Evolutionary conservation across 1,284 basidiomycete genomes (phyloP), one percentile per base, ranked within the genome.

Genomic region (Grifola frondosa): DNA sequence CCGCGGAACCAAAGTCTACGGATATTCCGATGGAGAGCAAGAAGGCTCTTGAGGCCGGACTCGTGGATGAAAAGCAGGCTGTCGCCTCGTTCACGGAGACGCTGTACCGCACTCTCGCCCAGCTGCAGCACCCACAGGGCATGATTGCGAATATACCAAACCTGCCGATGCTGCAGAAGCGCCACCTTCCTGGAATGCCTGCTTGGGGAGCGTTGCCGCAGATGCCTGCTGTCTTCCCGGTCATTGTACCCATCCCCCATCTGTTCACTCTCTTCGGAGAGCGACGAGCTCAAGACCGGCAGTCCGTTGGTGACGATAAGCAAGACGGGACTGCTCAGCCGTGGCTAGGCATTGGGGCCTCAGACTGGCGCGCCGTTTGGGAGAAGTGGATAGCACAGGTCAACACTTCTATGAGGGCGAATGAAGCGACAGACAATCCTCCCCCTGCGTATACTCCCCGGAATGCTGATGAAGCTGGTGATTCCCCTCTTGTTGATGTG

Each of bases 171-270:
- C 77, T 73, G 17, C 75, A 70, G 15, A 49, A 53, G 45, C 53
- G 50, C 6, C 48, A 54, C 36, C 57, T 70, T n/a, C 63, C 66
- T 2, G 63, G 60, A 16, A 80, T 82, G 56, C 75, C 79, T 23
- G 67, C 76, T n/a, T 87, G 85, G 85, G 77, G 66, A 31, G 75
- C 75, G 15, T 63, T 88, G 11, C 82, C 81, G 3, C 84, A 87
- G 50, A 77, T 89, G 45, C 84, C 85, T 1, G 73, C 86, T 62
- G 83, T 86, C n/a, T 88, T 89, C 73, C 85, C 88, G 5, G 75
- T 89, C 26, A 77, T 84, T 48, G 78, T 89, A 11, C 85, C 87
- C 3, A 78, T 82, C 59, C 75, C 81, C 26, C 74, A 71, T n/a
- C 81, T 84, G 73, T 75, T 81, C 7, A 74, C 76, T 8, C 77